phyloP scores from a whole-genome alignment of 2,329 filamentous ascomycete species.

The Parafenestella ontariensis region DNA sequence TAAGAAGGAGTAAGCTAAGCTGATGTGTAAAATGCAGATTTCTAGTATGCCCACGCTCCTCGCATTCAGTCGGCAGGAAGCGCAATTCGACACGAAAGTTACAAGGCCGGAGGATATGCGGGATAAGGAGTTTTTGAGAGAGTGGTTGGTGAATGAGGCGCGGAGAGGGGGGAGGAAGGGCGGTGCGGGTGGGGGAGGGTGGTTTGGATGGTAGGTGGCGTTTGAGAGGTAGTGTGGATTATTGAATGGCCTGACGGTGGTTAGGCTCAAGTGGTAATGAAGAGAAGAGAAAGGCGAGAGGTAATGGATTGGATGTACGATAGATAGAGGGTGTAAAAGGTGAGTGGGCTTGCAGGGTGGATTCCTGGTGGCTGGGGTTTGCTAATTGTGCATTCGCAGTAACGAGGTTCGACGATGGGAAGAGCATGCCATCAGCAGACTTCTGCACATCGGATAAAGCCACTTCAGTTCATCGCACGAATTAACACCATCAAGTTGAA shows the following conservation, averaged over 20 bases:
- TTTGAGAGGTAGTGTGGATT: neutral
- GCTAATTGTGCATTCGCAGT: too few species aligned
- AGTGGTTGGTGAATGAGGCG: conserved; percentile 59
- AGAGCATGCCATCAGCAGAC: too few species aligned
- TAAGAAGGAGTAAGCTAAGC: too few species aligned
- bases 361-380: too few species aligned
- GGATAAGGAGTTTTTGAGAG: conserved; percentile 51
- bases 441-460: too few species aligned
- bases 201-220: conserved; percentile 42
- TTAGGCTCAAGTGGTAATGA: conserved; percentile 3
- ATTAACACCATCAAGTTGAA: too few species aligned
- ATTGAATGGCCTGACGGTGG: conserved; percentile 1
- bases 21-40: too few species aligned
- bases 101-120: conserved; percentile 55
- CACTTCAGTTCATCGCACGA: too few species aligned
- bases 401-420: too few species aligned
- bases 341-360: too few species aligned
- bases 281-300: neutral
- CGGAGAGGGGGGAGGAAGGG: conserved; percentile 53
- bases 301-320: neutral
- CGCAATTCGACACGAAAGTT: conserved; percentile 57
- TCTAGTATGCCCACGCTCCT: conserved; percentile 58
- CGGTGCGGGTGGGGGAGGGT: conserved; percentile 54
- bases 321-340: neutral
- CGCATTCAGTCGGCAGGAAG: conserved; percentile 58